Base-by-base conservation (phyloP, 2,329 filamentous ascomycete species). In the Cryphonectria carpinicola region DNA sequence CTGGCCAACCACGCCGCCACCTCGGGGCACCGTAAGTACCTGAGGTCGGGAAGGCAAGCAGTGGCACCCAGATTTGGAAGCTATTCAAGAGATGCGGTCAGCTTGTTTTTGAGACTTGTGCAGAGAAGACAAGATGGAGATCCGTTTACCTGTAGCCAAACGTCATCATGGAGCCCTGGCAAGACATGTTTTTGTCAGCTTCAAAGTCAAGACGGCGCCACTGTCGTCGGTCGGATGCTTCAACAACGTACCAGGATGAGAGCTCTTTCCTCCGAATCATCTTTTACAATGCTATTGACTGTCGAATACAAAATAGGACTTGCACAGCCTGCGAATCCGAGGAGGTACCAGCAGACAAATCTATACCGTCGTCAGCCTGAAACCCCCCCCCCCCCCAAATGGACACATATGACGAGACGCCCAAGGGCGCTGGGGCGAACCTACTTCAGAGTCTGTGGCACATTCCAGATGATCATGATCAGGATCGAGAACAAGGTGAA, bases 1-100 rank as follows among this genome's bases (percentile, higher is more conserved):
- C 80, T 0, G 84, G 83, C 79, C 84, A 86, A 0, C 84, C 84
- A 41, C 83, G 84, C 1, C 76, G 81, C 85, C 84, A 87, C 46
- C 81, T 77, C 0, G 84, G 84, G 0, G 82, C 83, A 3, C 82
- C 81, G 41, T 81, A 74, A 0, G 78, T 76, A 0, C 82, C 82
- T 0, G 80, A 81, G 0, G 82, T 83, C 0, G 82, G 82, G 70
- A 82, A 84, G 2, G 82, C 75, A 2, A 84, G 75, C 7, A 84
- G 76, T 0, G 82, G 82, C 5, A 83, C 81, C 82, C 82, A 84
- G 17, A 84, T 82, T 54, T 83, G 77, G 72, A 84, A 83, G 0
- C 81, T 66, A 28, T n/a, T n/a, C 17, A 61, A 60, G 25, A 56
- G 13, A 66, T 39, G 37, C 32, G 7, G 49, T 66, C 64, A 66